Evolutionary conservation across 2,329 filamentous ascomycete genomes (phyloP).

Genomic region (Penicillium italicum): DNA sequence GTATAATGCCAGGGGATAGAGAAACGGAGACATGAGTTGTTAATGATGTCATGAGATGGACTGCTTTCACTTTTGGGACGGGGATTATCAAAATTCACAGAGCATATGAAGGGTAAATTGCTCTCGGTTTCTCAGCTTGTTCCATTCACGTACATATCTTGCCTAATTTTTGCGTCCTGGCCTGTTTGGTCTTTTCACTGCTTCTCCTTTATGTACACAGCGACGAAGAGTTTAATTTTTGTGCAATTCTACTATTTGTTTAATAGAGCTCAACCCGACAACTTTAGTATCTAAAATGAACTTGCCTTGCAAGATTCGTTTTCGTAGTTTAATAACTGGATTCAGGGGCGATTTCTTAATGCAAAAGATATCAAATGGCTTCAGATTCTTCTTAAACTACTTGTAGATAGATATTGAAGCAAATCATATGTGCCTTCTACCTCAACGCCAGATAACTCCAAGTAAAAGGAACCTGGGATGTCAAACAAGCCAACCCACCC

Average conservation of each 20-base stretch:
- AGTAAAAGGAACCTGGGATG: background rate
- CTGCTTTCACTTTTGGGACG: constrained; percentile 11
- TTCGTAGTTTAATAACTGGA: background rate
- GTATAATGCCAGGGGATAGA: constrained; percentile 59
- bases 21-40: background rate
- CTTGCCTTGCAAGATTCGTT: background rate
- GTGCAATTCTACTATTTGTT: background rate
- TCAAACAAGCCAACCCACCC: background rate
- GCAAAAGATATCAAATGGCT: background rate
- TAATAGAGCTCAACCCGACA: background rate
- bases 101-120: background rate
- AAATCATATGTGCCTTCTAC: background rate
- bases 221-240: background rate
- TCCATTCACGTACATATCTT: constrained; percentile 9
- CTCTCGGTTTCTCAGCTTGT: background rate
- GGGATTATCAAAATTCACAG: constrained; percentile 8
- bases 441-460: background rate
- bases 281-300: background rate
- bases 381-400: background rate
- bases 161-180: background rate
- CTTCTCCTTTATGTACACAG: background rate
- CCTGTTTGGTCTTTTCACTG: background rate
- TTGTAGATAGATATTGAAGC: background rate
- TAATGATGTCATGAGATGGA: constrained; percentile 24
- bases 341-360: background rate